Evolutionary conservation across 2,329 filamentous ascomycete species (phyloP), one percentile per base, ranked within the genome.

Genomic region (Dactylellina leptospora): DNA sequence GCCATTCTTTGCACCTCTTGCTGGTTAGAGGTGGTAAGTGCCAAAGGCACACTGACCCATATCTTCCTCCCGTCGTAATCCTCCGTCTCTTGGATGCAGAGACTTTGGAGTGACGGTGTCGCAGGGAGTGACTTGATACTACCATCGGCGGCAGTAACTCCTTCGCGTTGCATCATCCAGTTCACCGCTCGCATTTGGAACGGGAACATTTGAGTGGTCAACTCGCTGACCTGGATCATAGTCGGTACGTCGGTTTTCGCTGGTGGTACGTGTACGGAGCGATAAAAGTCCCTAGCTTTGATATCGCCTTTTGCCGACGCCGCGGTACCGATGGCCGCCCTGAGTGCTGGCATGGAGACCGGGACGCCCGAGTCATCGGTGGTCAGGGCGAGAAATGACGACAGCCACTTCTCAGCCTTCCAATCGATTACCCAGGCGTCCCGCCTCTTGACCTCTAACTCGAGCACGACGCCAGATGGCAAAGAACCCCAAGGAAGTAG

Each of bases 31-130:
- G 85, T 83, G 3, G 87, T 81, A 11, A 86, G 79, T 23, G 88
- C 86, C 55, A 88, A 86, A 0, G 91, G 79, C 60, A 87, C 83
- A 76, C 88, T 92, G 38, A 88, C 78, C 77, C 84, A 87, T 63
- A 83, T 85, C 2, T 72, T 68, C 10, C 77, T 74, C 1, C 80
- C 80, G 36, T 78, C 62, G 9, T 75, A 70, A 72, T 83, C 81
- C 16, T 74, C 69, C 1, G 79, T 74, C 16, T 76, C 73, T 38
- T 80, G 44, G 38, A 72, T 60, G 27, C 59, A 64, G 47, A 72
- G 30, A 10, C 87, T 86, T 47, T 79, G 83, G 9, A 86, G 66
- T 0, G 75, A 74, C n/a, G 78, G 77, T 55, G 85, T 80, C n/a
- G 16, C 28, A 0, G 53, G 22, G 8, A 72, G 53, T 9, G 59